Percentiles rank a stretch among this genome's conserved stretches.
phyloP scores from a whole-genome alignment of 768 basidiomycete species.

The Tulasnella sp. region DNA sequence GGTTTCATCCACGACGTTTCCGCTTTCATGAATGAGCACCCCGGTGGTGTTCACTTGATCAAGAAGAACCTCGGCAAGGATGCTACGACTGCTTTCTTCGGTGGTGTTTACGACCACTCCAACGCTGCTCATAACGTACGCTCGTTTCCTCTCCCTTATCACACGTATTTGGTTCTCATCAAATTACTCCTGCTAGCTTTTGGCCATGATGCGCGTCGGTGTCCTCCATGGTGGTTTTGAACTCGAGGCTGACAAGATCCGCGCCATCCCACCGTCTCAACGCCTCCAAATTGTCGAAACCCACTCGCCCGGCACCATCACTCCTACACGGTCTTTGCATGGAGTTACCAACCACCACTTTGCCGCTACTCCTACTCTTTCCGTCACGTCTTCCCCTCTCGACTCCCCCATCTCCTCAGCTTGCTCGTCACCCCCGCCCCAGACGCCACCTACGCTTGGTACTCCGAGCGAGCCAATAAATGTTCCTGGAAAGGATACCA shows the following conservation, averaged over 20 bases:
- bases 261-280: slow-evolving; percentile 71
- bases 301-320: background rate
- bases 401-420: slow-evolving; percentile 32
- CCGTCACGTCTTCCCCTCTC: slow-evolving; percentile 25
- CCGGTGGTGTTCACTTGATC: slow-evolving; percentile 84
- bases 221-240: slow-evolving; percentile 59
- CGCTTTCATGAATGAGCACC: slow-evolving; percentile 85
- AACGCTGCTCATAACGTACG: slow-evolving; percentile 85
- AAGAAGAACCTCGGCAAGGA: slow-evolving; percentile 87
- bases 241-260: slow-evolving; percentile 60
- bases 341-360: background rate
- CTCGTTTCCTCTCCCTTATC: slow-evolving; percentile 7
- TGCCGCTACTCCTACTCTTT: slow-evolving; percentile 30
- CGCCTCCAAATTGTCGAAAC: slow-evolving; percentile 62
- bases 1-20: slow-evolving; percentile 93
- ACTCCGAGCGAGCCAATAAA: background rate
- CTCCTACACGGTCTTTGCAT: background rate
- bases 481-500: background rate
- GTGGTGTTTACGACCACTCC: slow-evolving; percentile 86
- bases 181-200: slow-evolving; percentile 43
- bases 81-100: slow-evolving; percentile 92
- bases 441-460: slow-evolving; percentile 25
- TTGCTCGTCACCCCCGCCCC: slow-evolving; percentile 26
- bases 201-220: slow-evolving; percentile 66
- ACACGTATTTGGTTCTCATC: background rate